phyloP scores from a whole-genome alignment of 2,329 filamentous ascomycete genomes.

The Decorospora gaudefroyi region DNA sequence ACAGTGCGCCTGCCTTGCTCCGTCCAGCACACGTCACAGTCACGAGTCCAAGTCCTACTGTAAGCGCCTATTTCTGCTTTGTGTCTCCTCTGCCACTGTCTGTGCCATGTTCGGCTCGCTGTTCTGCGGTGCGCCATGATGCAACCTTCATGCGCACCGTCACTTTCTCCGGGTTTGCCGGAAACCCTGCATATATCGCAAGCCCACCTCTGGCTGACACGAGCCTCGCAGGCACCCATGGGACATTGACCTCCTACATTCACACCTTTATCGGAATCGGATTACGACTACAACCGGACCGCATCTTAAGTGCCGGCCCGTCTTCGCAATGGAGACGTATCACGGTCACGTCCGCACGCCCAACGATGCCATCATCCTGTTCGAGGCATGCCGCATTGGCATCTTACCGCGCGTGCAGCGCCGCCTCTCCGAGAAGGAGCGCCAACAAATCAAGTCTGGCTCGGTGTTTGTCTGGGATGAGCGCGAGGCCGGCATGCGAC shows the following conservation, averaged over 20 bases:
- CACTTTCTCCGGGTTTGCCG: slow-evolving; percentile 6
- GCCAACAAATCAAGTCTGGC: slow-evolving; percentile 91
- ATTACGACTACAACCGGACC: neutral
- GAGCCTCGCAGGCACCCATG: slow-evolving; percentile 14
- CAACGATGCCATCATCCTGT: slow-evolving; percentile 95
- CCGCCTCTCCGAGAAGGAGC: slow-evolving; percentile 92
- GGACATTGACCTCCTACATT: slow-evolving; percentile 6
- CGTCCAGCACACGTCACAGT: slow-evolving; percentile 14
- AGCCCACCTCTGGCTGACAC: slow-evolving; percentile 17
- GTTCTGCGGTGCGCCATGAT: neutral
- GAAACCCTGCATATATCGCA: slow-evolving; percentile 8
- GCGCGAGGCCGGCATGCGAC: slow-evolving; percentile 93
- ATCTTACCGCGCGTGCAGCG: slow-evolving; percentile 89
- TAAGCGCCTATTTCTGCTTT: slow-evolving; percentile 16
- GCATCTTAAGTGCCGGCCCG: neutral
- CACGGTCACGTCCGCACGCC: slow-evolving; percentile 94
- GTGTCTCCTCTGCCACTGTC: slow-evolving; percentile 3
- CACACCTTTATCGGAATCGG: neutral
- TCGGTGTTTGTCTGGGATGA: slow-evolving; percentile 99
- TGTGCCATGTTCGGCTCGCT: neutral
- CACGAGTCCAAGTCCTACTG: slow-evolving; percentile 15
- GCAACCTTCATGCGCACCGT: slow-evolving; percentile 2
- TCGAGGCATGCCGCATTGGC: slow-evolving; percentile 91
- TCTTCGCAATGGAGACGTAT: slow-evolving; percentile 83
- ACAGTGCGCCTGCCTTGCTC: too few relatives aligned